Percentiles rank a stretch among this genome's conserved stretches.
These are phyloP conservation scores for Cystobasidiaceae sp. DNA, from an alignment of 1,284 basidiomycete species.

Conservation along the genomic window DNA sequence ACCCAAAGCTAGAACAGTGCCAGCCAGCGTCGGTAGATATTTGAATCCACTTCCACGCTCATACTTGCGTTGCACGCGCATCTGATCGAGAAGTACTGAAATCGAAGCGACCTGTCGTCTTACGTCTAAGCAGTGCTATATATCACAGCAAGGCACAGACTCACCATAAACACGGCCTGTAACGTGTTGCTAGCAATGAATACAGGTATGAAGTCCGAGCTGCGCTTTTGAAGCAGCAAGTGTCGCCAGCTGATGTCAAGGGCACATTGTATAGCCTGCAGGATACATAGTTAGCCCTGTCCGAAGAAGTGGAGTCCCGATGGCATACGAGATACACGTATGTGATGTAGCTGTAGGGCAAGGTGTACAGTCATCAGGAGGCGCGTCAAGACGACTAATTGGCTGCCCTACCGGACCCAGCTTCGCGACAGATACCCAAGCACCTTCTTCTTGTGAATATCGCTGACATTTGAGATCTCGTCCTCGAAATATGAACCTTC, in stretches of 20 bases:
- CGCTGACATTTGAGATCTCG: too few relatives aligned
- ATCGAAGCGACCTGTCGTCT: background rate
- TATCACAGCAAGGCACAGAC: background rate
- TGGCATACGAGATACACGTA: too few relatives aligned
- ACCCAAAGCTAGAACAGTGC: background rate
- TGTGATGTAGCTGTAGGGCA: too few relatives aligned
- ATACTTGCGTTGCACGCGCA: background rate
- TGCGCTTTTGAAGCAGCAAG: background rate
- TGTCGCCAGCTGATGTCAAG: slow-evolving; percentile 1
- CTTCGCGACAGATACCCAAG: too few relatives aligned
- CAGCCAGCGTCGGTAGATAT: background rate
- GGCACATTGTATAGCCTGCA: background rate
- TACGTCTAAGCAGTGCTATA: background rate
- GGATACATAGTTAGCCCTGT: too few relatives aligned
- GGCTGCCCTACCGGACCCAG: too few relatives aligned
- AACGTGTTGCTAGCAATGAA: background rate
- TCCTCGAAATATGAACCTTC: too few relatives aligned
- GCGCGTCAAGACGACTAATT: too few relatives aligned
- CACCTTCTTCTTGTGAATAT: too few relatives aligned
- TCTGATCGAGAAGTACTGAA: background rate
- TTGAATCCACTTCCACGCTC: background rate
- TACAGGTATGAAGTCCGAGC: background rate
- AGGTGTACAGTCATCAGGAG: too few relatives aligned
- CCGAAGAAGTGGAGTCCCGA: too few relatives aligned
- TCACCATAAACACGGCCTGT: too few relatives aligned